These are phyloP conservation scores for Kurtzmaniella quercitrusa DNA, from an alignment of 1,139 yeast species.

Conservation along the genomic window DNA sequence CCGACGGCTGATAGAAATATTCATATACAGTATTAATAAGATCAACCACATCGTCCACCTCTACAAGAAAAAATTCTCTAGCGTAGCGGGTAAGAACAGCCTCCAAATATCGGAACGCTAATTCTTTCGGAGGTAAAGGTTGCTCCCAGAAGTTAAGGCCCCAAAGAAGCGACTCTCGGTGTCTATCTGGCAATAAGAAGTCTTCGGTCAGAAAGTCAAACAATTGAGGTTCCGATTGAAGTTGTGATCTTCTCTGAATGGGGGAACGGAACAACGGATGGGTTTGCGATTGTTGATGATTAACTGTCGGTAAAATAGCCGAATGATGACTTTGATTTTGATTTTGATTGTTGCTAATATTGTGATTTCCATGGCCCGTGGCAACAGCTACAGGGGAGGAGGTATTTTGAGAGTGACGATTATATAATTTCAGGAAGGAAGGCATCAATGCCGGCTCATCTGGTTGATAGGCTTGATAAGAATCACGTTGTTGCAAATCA, in stretches of 20 bases:
- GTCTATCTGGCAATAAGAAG: constrained; percentile 8
- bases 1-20: constrained; percentile 16
- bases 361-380: too few relatives aligned
- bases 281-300: background rate
- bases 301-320: background rate
- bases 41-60: constrained; percentile 16
- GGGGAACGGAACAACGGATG: constrained; percentile 4
- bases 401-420: background rate
- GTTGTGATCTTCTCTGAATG: constrained; percentile 5
- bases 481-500: background rate
- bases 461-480: background rate
- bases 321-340: background rate
- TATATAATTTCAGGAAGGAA: background rate
- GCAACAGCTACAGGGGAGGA: background rate
- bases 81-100: constrained; percentile 18
- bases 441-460: background rate
- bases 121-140: constrained; percentile 7
- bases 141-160: constrained; percentile 7
- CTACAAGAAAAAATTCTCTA: constrained; percentile 39
- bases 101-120: constrained; percentile 5
- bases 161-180: constrained; percentile 7
- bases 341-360: too few relatives aligned
- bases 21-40: constrained; percentile 26
- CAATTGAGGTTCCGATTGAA: background rate
- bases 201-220: constrained; percentile 7